These are phyloP conservation scores for Pogostemon cablin DNA, from an alignment of 257 asterid species.

Conservation along the genomic window DNA sequence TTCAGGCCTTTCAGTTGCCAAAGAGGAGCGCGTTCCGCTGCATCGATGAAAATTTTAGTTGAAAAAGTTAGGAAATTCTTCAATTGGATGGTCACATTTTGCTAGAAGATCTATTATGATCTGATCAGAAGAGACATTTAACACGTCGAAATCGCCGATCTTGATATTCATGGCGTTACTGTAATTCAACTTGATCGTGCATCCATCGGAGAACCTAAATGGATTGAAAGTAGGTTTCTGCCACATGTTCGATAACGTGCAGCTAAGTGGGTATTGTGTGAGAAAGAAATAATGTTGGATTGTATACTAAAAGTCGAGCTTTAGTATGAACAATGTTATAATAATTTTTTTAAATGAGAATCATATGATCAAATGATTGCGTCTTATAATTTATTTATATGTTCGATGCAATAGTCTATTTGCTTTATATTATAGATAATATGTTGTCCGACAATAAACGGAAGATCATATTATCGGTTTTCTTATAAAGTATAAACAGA, in stretches of 20 bases:
- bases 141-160: constrained; percentile 48
- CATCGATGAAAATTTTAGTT: constrained; percentile 51
- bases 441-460: too few relatives aligned
- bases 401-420: too few relatives aligned
- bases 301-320: too few relatives aligned
- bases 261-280: constrained; percentile 20
- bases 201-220: constrained; percentile 62
- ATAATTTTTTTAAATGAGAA: too few relatives aligned
- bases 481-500: too few relatives aligned
- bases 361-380: too few relatives aligned
- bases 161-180: background rate
- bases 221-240: constrained; percentile 46
- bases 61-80: constrained; percentile 38
- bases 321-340: too few relatives aligned
- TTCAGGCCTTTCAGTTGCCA: constrained; percentile 41
- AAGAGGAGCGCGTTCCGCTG: constrained; percentile 64
- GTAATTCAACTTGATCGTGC: constrained; percentile 54
- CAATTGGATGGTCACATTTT: constrained; percentile 60
- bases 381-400: too few relatives aligned
- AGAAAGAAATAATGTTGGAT: constrained; percentile 8
- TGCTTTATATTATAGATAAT: too few relatives aligned
- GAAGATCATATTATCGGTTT: too few relatives aligned
- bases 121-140: constrained; percentile 53
- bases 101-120: constrained; percentile 49
- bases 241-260: constrained; percentile 44